phyloP scores from a whole-genome alignment of 2,329 filamentous ascomycete genomes.

The Paecilomyces sp. region DNA sequence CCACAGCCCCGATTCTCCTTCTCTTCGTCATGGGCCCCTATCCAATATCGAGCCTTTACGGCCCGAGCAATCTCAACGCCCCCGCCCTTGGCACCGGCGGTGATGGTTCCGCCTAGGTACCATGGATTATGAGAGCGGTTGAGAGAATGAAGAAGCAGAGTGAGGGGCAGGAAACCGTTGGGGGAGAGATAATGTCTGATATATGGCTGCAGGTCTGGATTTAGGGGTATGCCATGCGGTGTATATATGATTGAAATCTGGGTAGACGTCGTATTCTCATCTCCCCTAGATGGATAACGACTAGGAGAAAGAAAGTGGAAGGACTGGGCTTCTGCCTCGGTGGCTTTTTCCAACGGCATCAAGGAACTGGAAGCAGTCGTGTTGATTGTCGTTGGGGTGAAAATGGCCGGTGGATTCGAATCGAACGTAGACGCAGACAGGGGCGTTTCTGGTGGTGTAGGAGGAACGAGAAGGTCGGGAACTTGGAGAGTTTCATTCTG shows the following conservation, averaged over 20 bases:
- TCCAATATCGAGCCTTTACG: slow-evolving; percentile 45
- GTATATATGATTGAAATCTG: slow-evolving; percentile 40
- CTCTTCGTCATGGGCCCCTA: slow-evolving; percentile 47
- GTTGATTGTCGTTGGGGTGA: not conserved
- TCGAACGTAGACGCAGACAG: not conserved
- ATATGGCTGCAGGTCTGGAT: slow-evolving; percentile 40
- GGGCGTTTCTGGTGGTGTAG: not conserved
- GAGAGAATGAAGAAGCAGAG: slow-evolving; percentile 46
- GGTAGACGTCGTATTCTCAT: slow-evolving; percentile 26
- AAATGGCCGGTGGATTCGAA: slow-evolving; percentile 1
- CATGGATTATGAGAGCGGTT: slow-evolving; percentile 47
- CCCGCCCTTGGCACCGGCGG: slow-evolving; percentile 43
- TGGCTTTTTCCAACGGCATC: no score
- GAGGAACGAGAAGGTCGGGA: not conserved
- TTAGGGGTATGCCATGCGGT: slow-evolving; percentile 28
- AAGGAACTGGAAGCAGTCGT: no score
- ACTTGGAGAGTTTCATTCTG: not conserved
- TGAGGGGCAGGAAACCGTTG: slow-evolving; percentile 25
- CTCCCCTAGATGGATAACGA: not conserved
- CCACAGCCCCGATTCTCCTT: slow-evolving; percentile 44
- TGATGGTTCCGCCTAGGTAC: slow-evolving; percentile 48
- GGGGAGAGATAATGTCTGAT: slow-evolving; percentile 41
- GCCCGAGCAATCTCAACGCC: slow-evolving; percentile 29
- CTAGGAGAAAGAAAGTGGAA: not conserved
- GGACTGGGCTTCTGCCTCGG: no score